Evolutionary conservation across 176 grass and related monocot species (phyloP).

Genomic region (Eragrostis nindensis): DNA sequence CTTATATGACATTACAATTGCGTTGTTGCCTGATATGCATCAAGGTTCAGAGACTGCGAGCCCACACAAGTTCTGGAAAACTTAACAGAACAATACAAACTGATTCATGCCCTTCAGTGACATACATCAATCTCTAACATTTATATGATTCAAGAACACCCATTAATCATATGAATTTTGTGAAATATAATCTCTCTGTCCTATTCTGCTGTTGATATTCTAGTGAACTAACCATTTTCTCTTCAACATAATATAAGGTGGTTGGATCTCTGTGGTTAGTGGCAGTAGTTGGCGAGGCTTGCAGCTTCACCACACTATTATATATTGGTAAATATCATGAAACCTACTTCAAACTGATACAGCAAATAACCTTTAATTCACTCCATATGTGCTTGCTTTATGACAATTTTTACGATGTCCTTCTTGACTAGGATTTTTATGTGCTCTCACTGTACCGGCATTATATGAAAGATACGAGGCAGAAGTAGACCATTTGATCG

Average conservation of each 20-base stretch:
- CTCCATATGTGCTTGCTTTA: background rate
- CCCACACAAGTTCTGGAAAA: background rate
- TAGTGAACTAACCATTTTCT: background rate
- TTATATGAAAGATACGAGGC: conserved; percentile 78
- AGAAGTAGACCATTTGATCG: conserved; percentile 68
- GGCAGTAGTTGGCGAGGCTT: conserved; percentile 64
- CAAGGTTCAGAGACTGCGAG: background rate
- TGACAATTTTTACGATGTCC: background rate
- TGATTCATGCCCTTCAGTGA: background rate
- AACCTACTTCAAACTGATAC: background rate
- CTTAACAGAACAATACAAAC: background rate
- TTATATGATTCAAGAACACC: background rate
- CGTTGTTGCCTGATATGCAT: background rate
- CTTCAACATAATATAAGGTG: conserved; percentile 51
- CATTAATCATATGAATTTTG: background rate
- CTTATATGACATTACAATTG: background rate
- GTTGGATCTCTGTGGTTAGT: conserved; percentile 78
- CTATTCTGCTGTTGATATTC: background rate
- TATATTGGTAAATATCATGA: conserved; percentile 65
- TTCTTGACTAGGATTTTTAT: conserved; percentile 64
- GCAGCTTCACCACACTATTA: conserved; percentile 72
- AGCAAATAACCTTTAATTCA: too few species aligned
- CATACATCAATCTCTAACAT: background rate
- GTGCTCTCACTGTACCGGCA: conserved; percentile 62
- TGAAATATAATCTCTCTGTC: background rate